Base-by-base conservation (phyloP, 1,139 yeast genomes). In the Hansenula lynferdii region DNA sequence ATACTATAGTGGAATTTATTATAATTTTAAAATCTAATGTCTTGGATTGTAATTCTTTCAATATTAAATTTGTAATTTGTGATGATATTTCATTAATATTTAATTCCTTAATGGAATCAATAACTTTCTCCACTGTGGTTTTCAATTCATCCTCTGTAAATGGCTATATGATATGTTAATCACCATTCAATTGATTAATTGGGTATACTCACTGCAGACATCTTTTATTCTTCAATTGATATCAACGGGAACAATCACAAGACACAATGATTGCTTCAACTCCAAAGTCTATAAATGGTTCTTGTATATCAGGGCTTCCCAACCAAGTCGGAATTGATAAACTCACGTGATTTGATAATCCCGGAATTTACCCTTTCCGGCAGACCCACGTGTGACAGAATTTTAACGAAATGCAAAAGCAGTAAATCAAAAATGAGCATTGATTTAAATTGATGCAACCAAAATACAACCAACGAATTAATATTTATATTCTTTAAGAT, bases 21-120 rank as follows among this genome's bases (percentile, higher is more conserved):
- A 41, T 24, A 6, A 45, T 14, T 30, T 38, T 43, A 28, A 28
- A 41, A n/a, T 42, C 48, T 9, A 21, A 24, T 11, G 20, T 33
- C n/a, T 20, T 19, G 5, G 30, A n/a, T 21, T 29, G 14, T 14
- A 34, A 28, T 17, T 31, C 34, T 11, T 17, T 15, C 8, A 31
- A 17, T 16, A 31, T 12, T 15, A 8, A 6, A n/a, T 23, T 31
- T 22, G 34, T 31, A 3, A 31, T 14, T n/a, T 16, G 15, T 4
- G 27, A 17, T 17, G 34, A 31, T 3, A 26, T 7, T 6, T 25
- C 24, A 19, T 25, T 22, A 14, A 25, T 15, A 4, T n/a, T 4
- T 9, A n/a, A 14, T 6, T 15, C 30, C 14, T 19, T 8, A 3
- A 22, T 11, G 3, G 6, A 4, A 4, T 19, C 12, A 19, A 33